Conservation (phyloP, 352 stramenopile species). For the Phytophthora melonis region DNA sequence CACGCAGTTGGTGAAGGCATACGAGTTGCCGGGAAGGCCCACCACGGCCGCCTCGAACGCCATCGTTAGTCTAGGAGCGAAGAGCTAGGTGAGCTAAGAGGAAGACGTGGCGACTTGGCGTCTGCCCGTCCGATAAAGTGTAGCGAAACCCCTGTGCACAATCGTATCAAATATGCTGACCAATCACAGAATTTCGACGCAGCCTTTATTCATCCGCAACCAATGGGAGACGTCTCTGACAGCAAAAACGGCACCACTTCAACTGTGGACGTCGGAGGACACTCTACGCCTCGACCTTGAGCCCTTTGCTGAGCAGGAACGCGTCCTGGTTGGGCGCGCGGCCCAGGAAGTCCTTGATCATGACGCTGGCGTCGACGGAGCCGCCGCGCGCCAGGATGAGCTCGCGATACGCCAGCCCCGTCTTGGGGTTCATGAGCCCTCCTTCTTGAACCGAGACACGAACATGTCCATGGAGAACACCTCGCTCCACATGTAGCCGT, state of each 20-base stretch:
- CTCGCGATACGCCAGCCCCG: slow-evolving; percentile 86
- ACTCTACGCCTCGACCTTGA: slow-evolving; percentile 35
- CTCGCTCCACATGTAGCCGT: slow-evolving; percentile 93
- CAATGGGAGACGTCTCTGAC: slow-evolving; percentile 15
- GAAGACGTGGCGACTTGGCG: slow-evolving; percentile 20
- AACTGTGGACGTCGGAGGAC: slow-evolving; percentile 12
- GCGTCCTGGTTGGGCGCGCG: slow-evolving; percentile 80
- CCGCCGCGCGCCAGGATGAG: slow-evolving; percentile 87
- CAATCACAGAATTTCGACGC: slow-evolving; percentile 23
- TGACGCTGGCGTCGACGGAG: slow-evolving; percentile 78
- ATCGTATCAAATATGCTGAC: slow-evolving; percentile 6
- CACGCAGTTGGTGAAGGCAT: slow-evolving; percentile 87
- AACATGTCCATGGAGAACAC: slow-evolving; percentile 94
- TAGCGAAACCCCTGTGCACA: slow-evolving; percentile 17
- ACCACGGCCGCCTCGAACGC: slow-evolving; percentile 69
- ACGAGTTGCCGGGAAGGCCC: slow-evolving; percentile 76
- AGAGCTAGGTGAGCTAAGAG: not conserved
- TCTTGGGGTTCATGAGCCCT: slow-evolving; percentile 86
- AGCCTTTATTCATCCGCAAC: slow-evolving; percentile 13
- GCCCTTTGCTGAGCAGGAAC: slow-evolving; percentile 86
- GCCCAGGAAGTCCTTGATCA: slow-evolving; percentile 86
- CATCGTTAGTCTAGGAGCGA: slow-evolving; percentile 37
- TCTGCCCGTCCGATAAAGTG: slow-evolving; percentile 3
- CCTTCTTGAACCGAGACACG: slow-evolving; percentile 85
- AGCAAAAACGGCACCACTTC: slow-evolving; percentile 13